phyloP scores from a whole-genome alignment of 1,139 yeast genomes.

The Hanseniaspora sp. region DNA sequence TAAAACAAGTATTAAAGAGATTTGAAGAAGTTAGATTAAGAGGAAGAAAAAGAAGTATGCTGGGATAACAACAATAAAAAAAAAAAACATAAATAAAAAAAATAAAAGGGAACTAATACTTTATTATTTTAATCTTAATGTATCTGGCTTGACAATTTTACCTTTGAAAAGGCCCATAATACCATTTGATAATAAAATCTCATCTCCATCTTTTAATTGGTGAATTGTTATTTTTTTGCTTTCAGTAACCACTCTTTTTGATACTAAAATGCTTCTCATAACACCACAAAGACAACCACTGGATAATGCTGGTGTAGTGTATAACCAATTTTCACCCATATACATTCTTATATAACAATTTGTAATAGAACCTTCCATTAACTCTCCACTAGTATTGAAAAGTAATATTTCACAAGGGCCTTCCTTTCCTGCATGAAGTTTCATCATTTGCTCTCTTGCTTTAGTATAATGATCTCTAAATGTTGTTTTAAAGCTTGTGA shows the following conservation, averaged over 20 bases:
- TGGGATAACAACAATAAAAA: conserved; percentile 45
- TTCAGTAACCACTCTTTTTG: conserved; percentile 47
- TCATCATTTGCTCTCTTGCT: conserved; percentile 43
- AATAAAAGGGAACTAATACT: background rate
- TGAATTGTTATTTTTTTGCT: conserved; percentile 34
- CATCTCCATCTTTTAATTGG: conserved; percentile 50
- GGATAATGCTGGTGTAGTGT: conserved; percentile 71
- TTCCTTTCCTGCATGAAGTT: conserved; percentile 31
- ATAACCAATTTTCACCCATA: conserved; percentile 33
- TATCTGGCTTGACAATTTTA: conserved; percentile 27
- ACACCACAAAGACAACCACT: conserved; percentile 85
- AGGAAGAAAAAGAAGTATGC: conserved; percentile 91
- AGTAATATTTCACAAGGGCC: conserved; percentile 58
- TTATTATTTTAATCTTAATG: background rate
- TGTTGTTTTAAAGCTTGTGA: conserved; percentile 85
- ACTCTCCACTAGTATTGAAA: conserved; percentile 45
- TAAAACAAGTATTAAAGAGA: conserved; percentile 48
- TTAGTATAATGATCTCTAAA: conserved; percentile 49
- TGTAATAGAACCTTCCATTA: conserved; percentile 80
- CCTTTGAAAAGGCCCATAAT: conserved; percentile 72
- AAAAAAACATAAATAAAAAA: background rate
- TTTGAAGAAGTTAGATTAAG: conserved; percentile 78
- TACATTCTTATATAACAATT: conserved; percentile 56
- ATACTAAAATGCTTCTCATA: conserved; percentile 53
- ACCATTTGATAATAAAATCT: conserved; percentile 65